Conservation (phyloP, 2,329 filamentous ascomycete species). For the Xylariomycetidae sp. region DNA sequence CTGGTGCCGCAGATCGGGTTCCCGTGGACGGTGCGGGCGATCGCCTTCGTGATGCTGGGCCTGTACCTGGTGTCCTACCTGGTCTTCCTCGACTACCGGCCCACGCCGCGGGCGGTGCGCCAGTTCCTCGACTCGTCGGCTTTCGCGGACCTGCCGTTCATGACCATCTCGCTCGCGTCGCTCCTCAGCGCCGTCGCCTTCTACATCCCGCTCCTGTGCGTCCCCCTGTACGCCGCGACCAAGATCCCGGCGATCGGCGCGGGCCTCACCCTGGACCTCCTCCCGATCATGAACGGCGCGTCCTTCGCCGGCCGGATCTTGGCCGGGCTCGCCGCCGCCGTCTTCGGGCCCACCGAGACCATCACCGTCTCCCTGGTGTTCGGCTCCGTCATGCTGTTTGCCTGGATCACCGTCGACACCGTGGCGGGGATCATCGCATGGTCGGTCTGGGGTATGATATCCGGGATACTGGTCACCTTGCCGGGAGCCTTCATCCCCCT, state of each 20-base stretch:
- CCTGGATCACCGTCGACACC: not conserved
- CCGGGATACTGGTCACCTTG: not conserved
- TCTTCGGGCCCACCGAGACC: not conserved
- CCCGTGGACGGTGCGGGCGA: conserved; percentile 37
- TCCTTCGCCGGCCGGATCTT: not conserved
- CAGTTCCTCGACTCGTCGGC: not conserved
- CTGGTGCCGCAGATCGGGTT: conserved; percentile 37
- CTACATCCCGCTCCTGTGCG: not conserved
- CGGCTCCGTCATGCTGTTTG: not conserved
- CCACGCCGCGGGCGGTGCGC: not conserved
- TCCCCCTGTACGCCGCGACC: not conserved
- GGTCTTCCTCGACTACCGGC: not conserved
- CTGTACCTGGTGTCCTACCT: conserved; percentile 19
- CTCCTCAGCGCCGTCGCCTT: not conserved
- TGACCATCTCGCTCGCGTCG: not conserved
- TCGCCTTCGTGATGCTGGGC: conserved; percentile 35
- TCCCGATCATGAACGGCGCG: not conserved
- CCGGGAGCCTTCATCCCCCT: not conserved
- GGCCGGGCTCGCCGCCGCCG: not conserved
- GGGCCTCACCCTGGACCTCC: not conserved
- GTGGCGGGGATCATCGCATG: not conserved
- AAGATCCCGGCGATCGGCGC: not conserved
- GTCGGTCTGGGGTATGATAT: not conserved
- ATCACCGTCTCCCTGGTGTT: not conserved
- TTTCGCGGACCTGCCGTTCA: not conserved